Conservation (phyloP, 345 rosid genomes). For the Syzygium jambos region DNA sequence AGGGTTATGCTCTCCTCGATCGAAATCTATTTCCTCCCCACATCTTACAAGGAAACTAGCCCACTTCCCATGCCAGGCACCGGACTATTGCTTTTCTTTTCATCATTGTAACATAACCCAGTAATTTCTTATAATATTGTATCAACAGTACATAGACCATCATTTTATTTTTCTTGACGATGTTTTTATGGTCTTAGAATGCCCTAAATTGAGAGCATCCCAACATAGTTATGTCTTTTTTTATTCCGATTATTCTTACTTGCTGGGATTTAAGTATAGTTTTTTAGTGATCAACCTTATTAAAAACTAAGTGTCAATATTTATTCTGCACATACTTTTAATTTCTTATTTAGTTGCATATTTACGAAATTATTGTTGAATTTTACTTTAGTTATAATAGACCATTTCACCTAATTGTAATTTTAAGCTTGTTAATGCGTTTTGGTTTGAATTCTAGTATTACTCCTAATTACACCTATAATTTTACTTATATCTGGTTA, state of each 20-base stretch:
- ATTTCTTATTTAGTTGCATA: neutral
- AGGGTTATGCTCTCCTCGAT: neutral
- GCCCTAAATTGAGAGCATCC: neutral
- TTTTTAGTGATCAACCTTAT: neutral
- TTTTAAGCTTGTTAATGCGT: neutral
- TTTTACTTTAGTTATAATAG: neutral
- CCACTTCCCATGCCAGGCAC: neutral
- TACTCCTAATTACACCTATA: neutral
- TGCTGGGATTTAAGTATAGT: neutral
- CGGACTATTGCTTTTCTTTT: neutral
- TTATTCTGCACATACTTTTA: neutral
- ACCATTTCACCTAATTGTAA: neutral
- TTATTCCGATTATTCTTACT: neutral
- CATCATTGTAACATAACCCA: neutral
- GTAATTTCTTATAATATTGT: neutral
- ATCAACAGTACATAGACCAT: neutral
- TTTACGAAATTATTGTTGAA: neutral
- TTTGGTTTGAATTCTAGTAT: neutral
- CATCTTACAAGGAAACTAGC: neutral
- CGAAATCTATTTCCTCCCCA: neutral
- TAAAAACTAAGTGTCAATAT: neutral
- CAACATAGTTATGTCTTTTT: neutral
- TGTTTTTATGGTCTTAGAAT: neutral
- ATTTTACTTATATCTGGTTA: neutral
- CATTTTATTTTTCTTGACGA: neutral